These are phyloP conservation scores for Globisporangium nagaii DNA, from an alignment of 352 stramenopile species.

Conservation along the genomic window DNA sequence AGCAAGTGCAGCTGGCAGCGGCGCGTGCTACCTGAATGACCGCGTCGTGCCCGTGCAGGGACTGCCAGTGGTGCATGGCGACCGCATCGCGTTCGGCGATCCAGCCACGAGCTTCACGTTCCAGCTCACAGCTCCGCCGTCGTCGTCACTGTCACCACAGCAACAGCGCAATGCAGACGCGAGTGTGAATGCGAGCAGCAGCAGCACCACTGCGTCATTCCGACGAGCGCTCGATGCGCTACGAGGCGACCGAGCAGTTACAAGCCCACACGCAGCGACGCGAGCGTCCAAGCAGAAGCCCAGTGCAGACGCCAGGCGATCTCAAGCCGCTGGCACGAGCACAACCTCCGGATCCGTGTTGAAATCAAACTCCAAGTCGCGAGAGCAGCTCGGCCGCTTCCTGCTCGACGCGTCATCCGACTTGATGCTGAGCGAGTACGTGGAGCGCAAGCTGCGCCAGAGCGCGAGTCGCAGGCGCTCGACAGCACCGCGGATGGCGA, in stretches of 20 bases:
- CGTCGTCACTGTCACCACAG: background rate
- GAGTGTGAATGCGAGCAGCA: constrained; percentile 4
- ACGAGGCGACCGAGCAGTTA: constrained; percentile 25
- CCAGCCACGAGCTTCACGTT: constrained; percentile 45
- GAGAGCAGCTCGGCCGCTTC: constrained; percentile 32
- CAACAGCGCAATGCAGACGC: background rate
- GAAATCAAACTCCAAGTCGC: constrained; percentile 6
- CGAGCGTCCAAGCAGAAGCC: background rate
- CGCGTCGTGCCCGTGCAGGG: constrained; percentile 31
- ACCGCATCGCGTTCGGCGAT: constrained; percentile 50
- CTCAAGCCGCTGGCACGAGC: too few species aligned
- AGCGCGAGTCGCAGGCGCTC: constrained; percentile 7
- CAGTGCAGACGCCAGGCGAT: background rate
- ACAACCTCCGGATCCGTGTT: constrained; percentile 3
- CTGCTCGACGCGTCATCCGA: constrained; percentile 50
- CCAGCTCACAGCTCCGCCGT: constrained; percentile 19
- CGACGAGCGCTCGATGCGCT: constrained; percentile 41
- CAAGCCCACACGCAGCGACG: background rate
- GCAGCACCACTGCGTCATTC: constrained; percentile 26
- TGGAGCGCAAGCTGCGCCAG: constrained; percentile 55
- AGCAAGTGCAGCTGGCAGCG: constrained; percentile 6
- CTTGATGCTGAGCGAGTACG: constrained; percentile 49
- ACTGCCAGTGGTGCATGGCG: constrained; percentile 44
- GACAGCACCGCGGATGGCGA: constrained; percentile 9
- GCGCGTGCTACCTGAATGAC: constrained; percentile 51